These are phyloP conservation scores for Aspergillus heteromorphus DNA, from an alignment of 495 filamentous ascomycete genomes.

Conservation along the genomic window DNA sequence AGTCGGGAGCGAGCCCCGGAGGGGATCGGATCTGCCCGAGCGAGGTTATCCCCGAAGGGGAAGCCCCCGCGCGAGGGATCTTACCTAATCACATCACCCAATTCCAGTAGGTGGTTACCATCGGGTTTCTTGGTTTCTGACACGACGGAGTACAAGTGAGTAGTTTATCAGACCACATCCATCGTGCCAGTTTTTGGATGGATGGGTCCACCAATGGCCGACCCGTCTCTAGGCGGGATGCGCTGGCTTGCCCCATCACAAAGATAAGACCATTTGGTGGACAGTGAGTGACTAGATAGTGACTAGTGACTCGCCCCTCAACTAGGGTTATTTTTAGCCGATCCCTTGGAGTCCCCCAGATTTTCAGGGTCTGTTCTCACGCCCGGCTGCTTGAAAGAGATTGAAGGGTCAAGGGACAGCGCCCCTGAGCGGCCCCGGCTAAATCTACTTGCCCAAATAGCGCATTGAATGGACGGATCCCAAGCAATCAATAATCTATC, in stretches of 20 bases:
- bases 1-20: not conserved
- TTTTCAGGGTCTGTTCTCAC: conserved; percentile 3
- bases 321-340: conserved; percentile 4
- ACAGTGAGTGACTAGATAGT: no score
- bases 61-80: not conserved
- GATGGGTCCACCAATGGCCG: not conserved
- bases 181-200: no score
- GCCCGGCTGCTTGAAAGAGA: not conserved
- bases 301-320: no score
- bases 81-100: not conserved
- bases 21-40: not conserved
- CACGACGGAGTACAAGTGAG: no score
- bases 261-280: not conserved
- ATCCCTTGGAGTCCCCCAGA: conserved; percentile 3
- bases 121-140: not conserved
- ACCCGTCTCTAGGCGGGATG: not conserved
- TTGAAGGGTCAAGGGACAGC: no score
- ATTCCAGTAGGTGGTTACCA: no score
- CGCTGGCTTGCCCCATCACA: not conserved
- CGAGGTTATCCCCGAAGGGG: not conserved
- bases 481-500: no score
- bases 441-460: no score
- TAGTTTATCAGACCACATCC: no score
- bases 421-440: no score
- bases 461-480: no score